A percentile compares a stretch with the other conserved stretches of the same genome.
phyloP scores from a whole-genome alignment of 2,329 filamentous ascomycete species.

The Aspergillus bombycis region DNA sequence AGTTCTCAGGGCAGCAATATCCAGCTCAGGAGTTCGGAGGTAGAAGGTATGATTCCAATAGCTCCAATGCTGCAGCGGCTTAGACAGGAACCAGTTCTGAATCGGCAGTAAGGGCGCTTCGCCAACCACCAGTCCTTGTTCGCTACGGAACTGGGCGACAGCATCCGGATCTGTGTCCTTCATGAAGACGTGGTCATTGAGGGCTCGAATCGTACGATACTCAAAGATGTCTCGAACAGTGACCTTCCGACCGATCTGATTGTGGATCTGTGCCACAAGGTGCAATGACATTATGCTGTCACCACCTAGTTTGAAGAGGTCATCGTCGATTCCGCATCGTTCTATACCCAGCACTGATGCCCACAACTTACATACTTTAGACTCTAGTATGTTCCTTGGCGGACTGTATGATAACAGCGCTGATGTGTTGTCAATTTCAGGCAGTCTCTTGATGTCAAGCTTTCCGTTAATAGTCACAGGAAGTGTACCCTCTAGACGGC shows the following conservation, averaged over 20 bases:
- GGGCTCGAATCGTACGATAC: neutral
- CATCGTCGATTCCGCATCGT: neutral
- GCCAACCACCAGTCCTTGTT: neutral
- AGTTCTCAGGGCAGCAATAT: neutral
- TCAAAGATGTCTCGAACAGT: neutral
- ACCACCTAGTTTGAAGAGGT: neutral
- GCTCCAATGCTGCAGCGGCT: neutral
- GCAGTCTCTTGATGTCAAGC: neutral
- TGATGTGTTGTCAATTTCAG: neutral
- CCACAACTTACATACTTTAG: neutral
- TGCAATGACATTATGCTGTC: neutral
- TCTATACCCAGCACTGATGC: neutral
- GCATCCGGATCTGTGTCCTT: neutral
- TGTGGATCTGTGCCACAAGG: neutral
- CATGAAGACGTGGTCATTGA: neutral
- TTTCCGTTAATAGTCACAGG: neutral
- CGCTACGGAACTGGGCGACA: neutral
- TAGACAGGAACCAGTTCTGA: neutral
- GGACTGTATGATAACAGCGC: neutral
- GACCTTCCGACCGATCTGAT: neutral
- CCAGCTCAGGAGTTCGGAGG: neutral
- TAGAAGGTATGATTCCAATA: neutral
- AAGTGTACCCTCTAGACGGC: neutral
- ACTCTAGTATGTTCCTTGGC: neutral
- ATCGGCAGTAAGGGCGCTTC: neutral